Evolutionary conservation across 352 stramenopile species (phyloP).

Genomic region (Globisporangium paroecandrum): DNA sequence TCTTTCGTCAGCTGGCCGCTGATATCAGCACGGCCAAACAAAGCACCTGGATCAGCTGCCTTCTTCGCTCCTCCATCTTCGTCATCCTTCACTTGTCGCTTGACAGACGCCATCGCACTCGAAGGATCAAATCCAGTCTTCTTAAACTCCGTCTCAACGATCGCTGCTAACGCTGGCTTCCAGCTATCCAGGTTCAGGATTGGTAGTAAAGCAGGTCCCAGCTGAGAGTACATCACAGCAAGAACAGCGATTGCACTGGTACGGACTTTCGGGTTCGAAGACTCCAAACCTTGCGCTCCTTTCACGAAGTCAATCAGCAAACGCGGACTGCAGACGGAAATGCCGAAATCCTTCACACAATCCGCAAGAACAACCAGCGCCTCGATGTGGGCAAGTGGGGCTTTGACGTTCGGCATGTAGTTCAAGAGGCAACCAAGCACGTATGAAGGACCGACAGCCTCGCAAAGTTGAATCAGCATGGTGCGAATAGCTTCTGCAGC

Average conservation of each 20-base stretch:
- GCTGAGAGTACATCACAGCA: slow-evolving; percentile 80
- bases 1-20: slow-evolving; percentile 84
- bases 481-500: slow-evolving; percentile 56
- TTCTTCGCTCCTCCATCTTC: slow-evolving; percentile 37
- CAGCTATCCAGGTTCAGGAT: slow-evolving; percentile 81
- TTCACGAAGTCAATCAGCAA: slow-evolving; percentile 77
- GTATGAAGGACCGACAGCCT: slow-evolving; percentile 69
- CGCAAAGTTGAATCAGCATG: slow-evolving; percentile 79
- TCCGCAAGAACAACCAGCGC: slow-evolving; percentile 59
- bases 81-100: slow-evolving; percentile 67
- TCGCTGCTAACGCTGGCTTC: slow-evolving; percentile 79
- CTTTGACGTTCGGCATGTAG: slow-evolving; percentile 76
- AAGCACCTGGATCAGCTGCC: slow-evolving; percentile 38
- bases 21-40: slow-evolving; percentile 79
- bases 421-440: slow-evolving; percentile 74
- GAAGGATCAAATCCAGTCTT: slow-evolving; percentile 73
- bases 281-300: slow-evolving; percentile 65
- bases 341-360: slow-evolving; percentile 75
- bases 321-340: slow-evolving; percentile 64
- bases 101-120: slow-evolving; percentile 49
- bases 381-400: slow-evolving; percentile 73
- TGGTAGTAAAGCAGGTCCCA: slow-evolving; percentile 71
- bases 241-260: slow-evolving; percentile 62
- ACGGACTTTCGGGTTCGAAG: slow-evolving; percentile 77
- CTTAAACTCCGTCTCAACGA: slow-evolving; percentile 77